Base-by-base conservation (phyloP, 2,329 filamentous ascomycete genomes). In the Ophiocordyceps camponoti-floridani region DNA sequence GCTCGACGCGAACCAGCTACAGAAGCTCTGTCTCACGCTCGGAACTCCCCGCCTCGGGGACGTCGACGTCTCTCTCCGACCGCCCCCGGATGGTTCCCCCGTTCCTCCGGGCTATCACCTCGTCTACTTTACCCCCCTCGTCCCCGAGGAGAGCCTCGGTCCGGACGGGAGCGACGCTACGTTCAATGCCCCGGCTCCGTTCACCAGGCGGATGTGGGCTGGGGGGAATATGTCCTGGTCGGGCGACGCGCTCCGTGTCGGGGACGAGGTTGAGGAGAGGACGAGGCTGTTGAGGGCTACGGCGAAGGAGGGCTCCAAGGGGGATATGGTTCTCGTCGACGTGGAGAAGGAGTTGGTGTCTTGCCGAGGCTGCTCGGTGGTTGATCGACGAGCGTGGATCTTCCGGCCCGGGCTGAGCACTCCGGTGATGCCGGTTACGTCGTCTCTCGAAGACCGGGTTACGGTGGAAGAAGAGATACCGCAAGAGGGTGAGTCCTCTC, bases 201-300 rank as follows among this genome's bases (percentile, higher is more conserved):
- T 79, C 46, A 77, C 74, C 2, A 59, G 77, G 28, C 65, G 77
- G 12, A 81, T 82, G 77, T 82, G 78, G 78, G 77, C 77, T 0
- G 77, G 77, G 1, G 78, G 78, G 0, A 62, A 65, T 46, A 72
- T 81, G 58, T 54, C 56, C 13, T 79, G 75, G 73, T 72, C 72
- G 47, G 30, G n/a, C 42, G 10, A 47, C 19, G 49, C n/a, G 30
- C 5, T 54, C 80, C 47, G 60, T 63, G 67, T 79, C 2, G 76
- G 74, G 1, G 70, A 78, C 48, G 57, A 64, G 18, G 71, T 71
- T 1, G 67, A 64, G 33, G 77, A 82, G 58, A 67, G 59, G 23
- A 81, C 77, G 2, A 65, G 57, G 44, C 60, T 81, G 11, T 44
- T 77, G 3, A 68, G 63, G 26, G 75, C 73, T 0, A 63, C 61